Conservation (phyloP, 2,329 filamentous ascomycete species). For the Claviceps humidiphila region DNA sequence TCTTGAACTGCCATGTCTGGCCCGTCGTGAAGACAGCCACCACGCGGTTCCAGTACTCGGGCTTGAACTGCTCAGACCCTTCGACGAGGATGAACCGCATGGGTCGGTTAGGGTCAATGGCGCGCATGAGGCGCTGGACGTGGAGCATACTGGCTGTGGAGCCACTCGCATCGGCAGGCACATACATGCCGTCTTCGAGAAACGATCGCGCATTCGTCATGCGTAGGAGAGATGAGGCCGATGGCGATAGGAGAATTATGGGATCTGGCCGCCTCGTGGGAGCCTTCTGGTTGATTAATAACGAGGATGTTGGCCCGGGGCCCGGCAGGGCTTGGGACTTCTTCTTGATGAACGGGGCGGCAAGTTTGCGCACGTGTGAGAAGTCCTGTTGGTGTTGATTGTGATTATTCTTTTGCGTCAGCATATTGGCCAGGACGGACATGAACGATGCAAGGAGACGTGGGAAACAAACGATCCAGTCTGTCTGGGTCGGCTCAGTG, state of each 20-base stretch:
- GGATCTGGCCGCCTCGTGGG: constrained; percentile 51
- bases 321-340: constrained; percentile 32
- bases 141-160: constrained; percentile 70
- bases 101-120: constrained; percentile 55
- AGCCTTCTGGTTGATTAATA: constrained; percentile 41
- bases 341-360: constrained; percentile 59
- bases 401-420: neutral
- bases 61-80: constrained; percentile 86
- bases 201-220: constrained; percentile 95
- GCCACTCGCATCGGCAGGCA: constrained; percentile 56
- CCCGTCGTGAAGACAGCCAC: constrained; percentile 96
- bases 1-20: constrained; percentile 97
- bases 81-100: constrained; percentile 94
- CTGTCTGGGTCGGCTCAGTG: no score
- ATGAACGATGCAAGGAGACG: no score
- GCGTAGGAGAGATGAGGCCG: constrained; percentile 83
- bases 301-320: constrained; percentile 28
- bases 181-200: constrained; percentile 72
- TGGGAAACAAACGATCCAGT: no score
- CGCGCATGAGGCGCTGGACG: constrained; percentile 63
- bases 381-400: constrained; percentile 54
- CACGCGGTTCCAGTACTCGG: constrained; percentile 91
- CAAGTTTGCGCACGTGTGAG: constrained; percentile 79
- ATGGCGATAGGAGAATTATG: constrained; percentile 94
- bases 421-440: no score